These are phyloP conservation scores for Candida berthetii DNA, from an alignment of 805 yeast genomes.

Conservation along the genomic window DNA sequence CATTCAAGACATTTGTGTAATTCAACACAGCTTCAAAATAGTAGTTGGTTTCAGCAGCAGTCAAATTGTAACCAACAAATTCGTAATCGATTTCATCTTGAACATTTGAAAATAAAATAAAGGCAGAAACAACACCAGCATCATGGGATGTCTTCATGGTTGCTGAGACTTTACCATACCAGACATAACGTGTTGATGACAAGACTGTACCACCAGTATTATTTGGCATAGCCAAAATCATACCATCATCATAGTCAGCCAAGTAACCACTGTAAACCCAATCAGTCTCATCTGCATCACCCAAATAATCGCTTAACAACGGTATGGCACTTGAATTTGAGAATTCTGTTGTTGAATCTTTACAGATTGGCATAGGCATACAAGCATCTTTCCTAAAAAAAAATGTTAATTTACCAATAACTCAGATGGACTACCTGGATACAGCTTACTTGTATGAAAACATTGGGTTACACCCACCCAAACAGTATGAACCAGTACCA, in stretches of 20 bases:
- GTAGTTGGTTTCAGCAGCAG: constrained; percentile 68
- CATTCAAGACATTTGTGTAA: constrained; percentile 50
- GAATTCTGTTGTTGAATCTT: constrained; percentile 37
- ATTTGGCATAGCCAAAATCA: constrained; percentile 74
- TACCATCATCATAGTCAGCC: constrained; percentile 46
- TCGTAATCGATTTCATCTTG: constrained; percentile 91
- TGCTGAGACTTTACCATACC: constrained; percentile 82
- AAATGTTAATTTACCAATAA: not conserved
- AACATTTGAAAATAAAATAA: constrained; percentile 74
- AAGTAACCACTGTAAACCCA: constrained; percentile 65
- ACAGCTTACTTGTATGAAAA: constrained; percentile 32
- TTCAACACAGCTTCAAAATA: constrained; percentile 71
- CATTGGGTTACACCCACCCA: constrained; percentile 84
- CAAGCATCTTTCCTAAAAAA: constrained; percentile 56
- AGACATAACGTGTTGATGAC: constrained; percentile 71
- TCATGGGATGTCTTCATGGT: constrained; percentile 67
- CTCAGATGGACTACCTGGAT: constrained; percentile 4
- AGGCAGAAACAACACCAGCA: constrained; percentile 78
- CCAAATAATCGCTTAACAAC: constrained; percentile 21
- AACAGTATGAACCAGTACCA: constrained; percentile 72
- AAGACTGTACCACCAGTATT: constrained; percentile 71
- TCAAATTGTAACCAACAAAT: constrained; percentile 71
- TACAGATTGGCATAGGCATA: constrained; percentile 81
- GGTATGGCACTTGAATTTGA: constrained; percentile 17
- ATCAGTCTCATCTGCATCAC: constrained; percentile 59